Evolutionary conservation across 257 asterid genomes (phyloP), one percentile per base, ranked within the genome.

Genomic region (Fraxinus pennsylvanica): DNA sequence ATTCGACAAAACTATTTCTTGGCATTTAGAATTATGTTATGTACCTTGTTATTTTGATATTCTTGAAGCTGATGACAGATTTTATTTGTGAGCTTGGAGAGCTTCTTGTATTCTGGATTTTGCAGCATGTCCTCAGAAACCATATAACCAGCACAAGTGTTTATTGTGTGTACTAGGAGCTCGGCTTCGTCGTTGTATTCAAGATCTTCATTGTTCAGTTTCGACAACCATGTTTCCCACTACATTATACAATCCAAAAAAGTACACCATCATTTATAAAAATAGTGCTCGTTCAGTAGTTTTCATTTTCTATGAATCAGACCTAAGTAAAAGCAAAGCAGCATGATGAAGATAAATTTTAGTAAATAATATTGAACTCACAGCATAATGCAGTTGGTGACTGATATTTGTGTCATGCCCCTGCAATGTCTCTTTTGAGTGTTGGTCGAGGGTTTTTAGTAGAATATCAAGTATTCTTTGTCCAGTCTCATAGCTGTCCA

Each of bases 201-300:
- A 17, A 61, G 30, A 7, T 33, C 79, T 59, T 81, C 86, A 29
- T 80, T 68, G 19, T 81, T 78, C 73, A 81, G 29, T 68, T 82
- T 83, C 77, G 7, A 29, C 69, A 88, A 21, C 92, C 90, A 88
- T 25, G 12, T 71, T 27, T 80, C 70, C 92, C 92, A 88, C 92
- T 88, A 33, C 14, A 21, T n/a, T 25, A 74, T 10, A 54, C 0
- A 32, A 13, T 32, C 22, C 5, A 30, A 10, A 75, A 21, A 2
- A 17, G 0, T 32, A 32, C 33, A 32, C 33, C 33, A 32, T 30
- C 70, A 13, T 50, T 50, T 50, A 17, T 4, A 13, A 50, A 13
- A 50, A 12, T 50, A 15, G 21, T 13, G 4, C 61, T 2, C 33
- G 4, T 32, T 32, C 33, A 32, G 4, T 32, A 4, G 5, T 3